Evolutionary conservation across 805 yeast genomes (phyloP).

Genomic region (Candida stauntonica): DNA sequence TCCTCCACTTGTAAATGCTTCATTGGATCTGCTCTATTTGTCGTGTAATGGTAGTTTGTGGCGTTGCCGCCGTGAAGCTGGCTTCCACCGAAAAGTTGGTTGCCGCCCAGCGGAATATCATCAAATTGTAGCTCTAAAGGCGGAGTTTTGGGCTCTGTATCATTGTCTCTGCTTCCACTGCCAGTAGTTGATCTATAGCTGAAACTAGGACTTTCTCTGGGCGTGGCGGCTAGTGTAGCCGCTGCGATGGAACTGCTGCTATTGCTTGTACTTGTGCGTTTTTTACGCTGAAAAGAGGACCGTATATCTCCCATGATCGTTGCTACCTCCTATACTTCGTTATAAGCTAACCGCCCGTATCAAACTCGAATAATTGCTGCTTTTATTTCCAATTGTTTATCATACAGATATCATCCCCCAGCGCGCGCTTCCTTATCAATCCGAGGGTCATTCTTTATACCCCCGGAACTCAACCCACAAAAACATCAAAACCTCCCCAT

Average conservation of each 20-base stretch:
- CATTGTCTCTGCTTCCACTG: too few species aligned
- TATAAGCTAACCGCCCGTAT: too few species aligned
- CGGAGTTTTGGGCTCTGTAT: too few species aligned
- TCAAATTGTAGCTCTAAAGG: not conserved
- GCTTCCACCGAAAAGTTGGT: too few species aligned
- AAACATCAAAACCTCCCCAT: too few species aligned
- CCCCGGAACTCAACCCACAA: too few species aligned
- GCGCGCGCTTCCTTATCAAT: too few species aligned
- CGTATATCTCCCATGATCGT: not conserved
- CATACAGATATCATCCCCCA: too few species aligned
- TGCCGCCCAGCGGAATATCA: not conserved
- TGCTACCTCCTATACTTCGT: not conserved
- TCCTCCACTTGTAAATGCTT: constrained; percentile 20
- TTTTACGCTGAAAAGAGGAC: not conserved
- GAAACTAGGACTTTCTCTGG: not conserved
- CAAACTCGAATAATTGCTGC: too few species aligned
- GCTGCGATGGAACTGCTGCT: not conserved
- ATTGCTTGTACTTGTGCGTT: not conserved
- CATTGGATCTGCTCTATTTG: constrained; percentile 10
- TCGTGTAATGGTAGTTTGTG: not conserved
- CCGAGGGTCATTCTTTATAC: too few species aligned
- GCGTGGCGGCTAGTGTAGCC: not conserved
- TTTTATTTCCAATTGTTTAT: too few species aligned
- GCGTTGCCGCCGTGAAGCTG: constrained; percentile 1
- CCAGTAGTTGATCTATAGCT: not conserved